Percentiles rank a stretch among this genome's conserved stretches.
Conservation (phyloP, 1,284 basidiomycete genomes). For the Ganoderma resinaceum region DNA sequence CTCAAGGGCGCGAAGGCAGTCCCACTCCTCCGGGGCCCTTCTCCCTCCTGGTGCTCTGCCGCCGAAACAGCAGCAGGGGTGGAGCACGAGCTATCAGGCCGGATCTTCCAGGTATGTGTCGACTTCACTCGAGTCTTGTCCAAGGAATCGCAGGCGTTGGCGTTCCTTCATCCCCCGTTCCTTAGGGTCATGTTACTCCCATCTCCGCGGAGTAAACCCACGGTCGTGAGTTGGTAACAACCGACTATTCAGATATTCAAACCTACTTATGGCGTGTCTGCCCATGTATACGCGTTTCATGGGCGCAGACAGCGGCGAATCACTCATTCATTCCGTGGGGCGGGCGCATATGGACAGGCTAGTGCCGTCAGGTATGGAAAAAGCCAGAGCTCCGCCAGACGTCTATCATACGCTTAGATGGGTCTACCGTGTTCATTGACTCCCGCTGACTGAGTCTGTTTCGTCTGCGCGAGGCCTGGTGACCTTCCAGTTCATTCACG, state of each 20-base stretch:
- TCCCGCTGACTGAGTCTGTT: background rate
- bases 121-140: background rate
- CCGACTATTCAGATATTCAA: background rate
- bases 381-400: background rate
- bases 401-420: background rate
- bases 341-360: background rate
- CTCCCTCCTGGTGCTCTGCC: slow-evolving; percentile 37
- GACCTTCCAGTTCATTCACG: background rate
- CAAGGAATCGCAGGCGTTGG: background rate
- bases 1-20: slow-evolving; percentile 30
- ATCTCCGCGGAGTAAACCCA: background rate
- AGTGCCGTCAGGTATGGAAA: background rate
- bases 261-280: background rate
- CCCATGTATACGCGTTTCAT: background rate
- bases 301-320: background rate
- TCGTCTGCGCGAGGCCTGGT: background rate
- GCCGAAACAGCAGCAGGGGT: slow-evolving; percentile 52
- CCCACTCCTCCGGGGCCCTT: slow-evolving; percentile 28
- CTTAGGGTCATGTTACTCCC: background rate
- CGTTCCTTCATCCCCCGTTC: background rate
- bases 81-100: slow-evolving; percentile 87
- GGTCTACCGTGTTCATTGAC: background rate
- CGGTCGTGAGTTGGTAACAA: background rate
- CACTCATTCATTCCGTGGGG: background rate
- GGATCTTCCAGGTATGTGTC: slow-evolving; percentile 72